These are phyloP conservation scores for Urtica urens DNA, from an alignment of 306 rosid species.

Conservation along the genomic window DNA sequence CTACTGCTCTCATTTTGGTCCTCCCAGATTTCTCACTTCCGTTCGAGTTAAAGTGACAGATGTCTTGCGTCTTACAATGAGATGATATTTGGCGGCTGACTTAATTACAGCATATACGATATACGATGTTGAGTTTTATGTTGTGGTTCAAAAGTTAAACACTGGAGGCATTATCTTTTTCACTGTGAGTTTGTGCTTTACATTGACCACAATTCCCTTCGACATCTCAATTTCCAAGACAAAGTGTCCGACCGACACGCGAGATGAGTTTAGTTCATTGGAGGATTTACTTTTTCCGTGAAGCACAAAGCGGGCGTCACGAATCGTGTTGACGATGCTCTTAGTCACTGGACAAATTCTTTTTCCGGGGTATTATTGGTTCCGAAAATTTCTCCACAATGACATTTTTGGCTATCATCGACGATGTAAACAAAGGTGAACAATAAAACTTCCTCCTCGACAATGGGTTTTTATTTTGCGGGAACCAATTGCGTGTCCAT, in stretches of 20 bases:
- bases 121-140: conserved; percentile 1
- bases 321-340: neutral
- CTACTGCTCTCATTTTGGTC: neutral
- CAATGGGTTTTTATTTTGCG: no score
- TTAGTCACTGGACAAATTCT: neutral
- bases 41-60: neutral
- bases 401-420: no score
- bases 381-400: no score
- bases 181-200: neutral
- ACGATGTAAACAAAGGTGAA: no score
- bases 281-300: neutral
- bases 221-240: neutral
- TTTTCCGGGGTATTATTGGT: neutral
- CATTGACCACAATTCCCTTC: neutral
- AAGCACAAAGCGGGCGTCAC: no score
- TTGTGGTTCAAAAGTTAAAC: neutral
- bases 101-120: neutral
- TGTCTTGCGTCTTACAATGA: neutral
- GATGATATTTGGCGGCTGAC: neutral
- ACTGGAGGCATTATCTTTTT: neutral
- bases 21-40: neutral
- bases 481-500: no score
- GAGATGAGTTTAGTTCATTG: neutral
- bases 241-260: neutral
- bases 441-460: no score